A percentile compares a stretch with the other conserved stretches of the same genome.
phyloP scores from a whole-genome alignment of 1,139 yeast genomes.

The Geotrichum cucujoidarum region DNA sequence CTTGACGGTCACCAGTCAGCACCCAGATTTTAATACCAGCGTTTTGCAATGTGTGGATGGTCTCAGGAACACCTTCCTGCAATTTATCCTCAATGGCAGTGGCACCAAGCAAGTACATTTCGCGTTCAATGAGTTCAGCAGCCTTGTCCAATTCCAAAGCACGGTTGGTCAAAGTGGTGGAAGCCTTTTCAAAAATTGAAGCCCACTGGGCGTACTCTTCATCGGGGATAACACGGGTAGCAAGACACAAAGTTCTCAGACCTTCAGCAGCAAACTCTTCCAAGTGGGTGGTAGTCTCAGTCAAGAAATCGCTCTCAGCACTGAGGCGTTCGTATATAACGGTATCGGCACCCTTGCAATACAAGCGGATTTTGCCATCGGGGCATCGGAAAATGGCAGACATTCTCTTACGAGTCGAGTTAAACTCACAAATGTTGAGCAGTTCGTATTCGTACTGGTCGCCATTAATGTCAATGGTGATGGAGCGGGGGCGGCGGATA shows the following conservation, averaged over 20 bases:
- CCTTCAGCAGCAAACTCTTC: conserved; percentile 98
- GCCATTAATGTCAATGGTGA: conserved; percentile 55
- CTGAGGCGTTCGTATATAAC: conserved; percentile 84
- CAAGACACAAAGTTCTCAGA: conserved; percentile 87
- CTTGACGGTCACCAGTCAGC: conserved; percentile 95
- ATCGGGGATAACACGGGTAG: conserved; percentile 74
- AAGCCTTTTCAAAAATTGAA: conserved; percentile 62
- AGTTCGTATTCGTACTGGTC: conserved; percentile 62
- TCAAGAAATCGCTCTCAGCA: conserved; percentile 70
- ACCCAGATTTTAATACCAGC: conserved; percentile 99
- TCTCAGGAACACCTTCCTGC: conserved; percentile 98
- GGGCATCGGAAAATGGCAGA: conserved; percentile 92
- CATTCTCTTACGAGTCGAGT: conserved; percentile 97
- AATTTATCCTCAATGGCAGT: conserved; percentile 97
- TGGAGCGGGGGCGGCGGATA: conserved; percentile 79
- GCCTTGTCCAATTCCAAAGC: conserved; percentile 72
- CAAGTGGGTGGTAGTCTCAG: conserved; percentile 75
- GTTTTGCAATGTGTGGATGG: conserved; percentile 86
- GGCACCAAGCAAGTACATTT: conserved; percentile 81
- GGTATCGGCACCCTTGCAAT: conserved; percentile 97
- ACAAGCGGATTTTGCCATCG: conserved; percentile 82
- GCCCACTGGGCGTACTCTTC: conserved; percentile 69
- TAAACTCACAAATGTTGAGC: conserved; percentile 89
- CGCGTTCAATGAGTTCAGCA: conserved; percentile 78
- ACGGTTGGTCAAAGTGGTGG: conserved; percentile 75